Conservation (phyloP, 495 filamentous ascomycete genomes). For the Talaromyces ruber region DNA sequence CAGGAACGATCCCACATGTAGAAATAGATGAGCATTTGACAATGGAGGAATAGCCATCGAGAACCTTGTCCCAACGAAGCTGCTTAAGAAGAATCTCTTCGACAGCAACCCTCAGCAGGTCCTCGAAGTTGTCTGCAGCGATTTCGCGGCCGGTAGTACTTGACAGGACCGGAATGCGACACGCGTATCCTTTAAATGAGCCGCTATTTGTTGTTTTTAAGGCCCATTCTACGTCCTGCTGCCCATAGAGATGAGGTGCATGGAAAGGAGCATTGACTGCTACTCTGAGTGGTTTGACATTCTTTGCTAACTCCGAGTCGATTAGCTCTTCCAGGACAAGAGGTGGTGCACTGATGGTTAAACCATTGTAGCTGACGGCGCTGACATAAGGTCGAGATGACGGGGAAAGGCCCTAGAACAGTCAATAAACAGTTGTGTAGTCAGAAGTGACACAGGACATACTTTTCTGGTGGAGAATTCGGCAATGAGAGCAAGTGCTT, state of each 20-base stretch:
- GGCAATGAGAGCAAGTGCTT: slow-evolving; percentile 19
- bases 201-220: slow-evolving; percentile 29
- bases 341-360: slow-evolving; percentile 78
- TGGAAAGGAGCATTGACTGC: slow-evolving; percentile 78
- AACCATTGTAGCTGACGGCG: slow-evolving; percentile 56
- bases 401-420: slow-evolving; percentile 44
- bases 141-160: slow-evolving; percentile 43
- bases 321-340: slow-evolving; percentile 50
- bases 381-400: slow-evolving; percentile 65
- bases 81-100: slow-evolving; percentile 51
- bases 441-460: background rate
- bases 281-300: slow-evolving; percentile 50
- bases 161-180: slow-evolving; percentile 50
- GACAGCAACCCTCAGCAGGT: slow-evolving; percentile 43
- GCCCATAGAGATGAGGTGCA: slow-evolving; percentile 60
- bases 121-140: slow-evolving; percentile 33
- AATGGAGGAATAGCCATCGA: slow-evolving; percentile 40
- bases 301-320: slow-evolving; percentile 39
- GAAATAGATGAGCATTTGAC: slow-evolving; percentile 15
- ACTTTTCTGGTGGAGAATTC: slow-evolving; percentile 14
- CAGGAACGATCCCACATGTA: slow-evolving; percentile 42
- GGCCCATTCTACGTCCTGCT: slow-evolving; percentile 52
- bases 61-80: slow-evolving; percentile 48
- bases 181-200: slow-evolving; percentile 34
- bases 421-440: slow-evolving; percentile 9